Conservation (phyloP, 202 grass and related monocot genomes). For the Zizania palustris region DNA sequence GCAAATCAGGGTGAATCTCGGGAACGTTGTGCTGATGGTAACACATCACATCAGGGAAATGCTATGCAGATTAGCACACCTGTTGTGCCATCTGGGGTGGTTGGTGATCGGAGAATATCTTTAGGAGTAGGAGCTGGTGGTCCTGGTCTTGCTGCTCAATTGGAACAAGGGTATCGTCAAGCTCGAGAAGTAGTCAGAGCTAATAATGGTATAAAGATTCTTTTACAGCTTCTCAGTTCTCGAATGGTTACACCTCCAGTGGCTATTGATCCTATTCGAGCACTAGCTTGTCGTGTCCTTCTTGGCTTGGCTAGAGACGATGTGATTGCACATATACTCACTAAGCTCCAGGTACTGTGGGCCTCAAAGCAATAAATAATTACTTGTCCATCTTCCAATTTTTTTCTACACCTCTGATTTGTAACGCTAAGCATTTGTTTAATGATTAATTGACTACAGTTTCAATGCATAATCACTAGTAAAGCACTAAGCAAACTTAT, state of each 20-base stretch:
- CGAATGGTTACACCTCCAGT: constrained; percentile 88
- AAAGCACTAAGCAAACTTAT: neutral
- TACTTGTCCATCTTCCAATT: neutral
- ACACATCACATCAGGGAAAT: constrained; percentile 40
- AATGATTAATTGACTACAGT: constrained; percentile 5
- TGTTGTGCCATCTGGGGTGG: constrained; percentile 67
- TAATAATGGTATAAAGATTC: constrained; percentile 97
- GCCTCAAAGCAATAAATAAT: constrained; percentile 2
- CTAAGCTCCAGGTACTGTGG: constrained; percentile 81
- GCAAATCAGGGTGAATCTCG: constrained; percentile 56
- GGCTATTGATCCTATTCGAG: constrained; percentile 85
- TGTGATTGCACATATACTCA: constrained; percentile 93
- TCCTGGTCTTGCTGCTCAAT: constrained; percentile 94
- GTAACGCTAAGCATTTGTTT: neutral
- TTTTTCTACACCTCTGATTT: neutral
- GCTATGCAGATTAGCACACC: constrained; percentile 40
- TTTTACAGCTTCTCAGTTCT: constrained; percentile 87
- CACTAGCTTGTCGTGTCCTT: constrained; percentile 91
- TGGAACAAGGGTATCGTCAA: constrained; percentile 97
- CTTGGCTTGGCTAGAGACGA: constrained; percentile 95
- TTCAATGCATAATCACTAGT: neutral
- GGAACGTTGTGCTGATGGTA: constrained; percentile 50
- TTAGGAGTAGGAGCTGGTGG: constrained; percentile 86
- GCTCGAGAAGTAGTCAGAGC: constrained; percentile 93
- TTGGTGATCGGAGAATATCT: constrained; percentile 85